A percentile compares a stretch with the other conserved stretches of the same genome.
Conservation (phyloP, 148 eudicot genomes). For the Camellia sinensis region DNA sequence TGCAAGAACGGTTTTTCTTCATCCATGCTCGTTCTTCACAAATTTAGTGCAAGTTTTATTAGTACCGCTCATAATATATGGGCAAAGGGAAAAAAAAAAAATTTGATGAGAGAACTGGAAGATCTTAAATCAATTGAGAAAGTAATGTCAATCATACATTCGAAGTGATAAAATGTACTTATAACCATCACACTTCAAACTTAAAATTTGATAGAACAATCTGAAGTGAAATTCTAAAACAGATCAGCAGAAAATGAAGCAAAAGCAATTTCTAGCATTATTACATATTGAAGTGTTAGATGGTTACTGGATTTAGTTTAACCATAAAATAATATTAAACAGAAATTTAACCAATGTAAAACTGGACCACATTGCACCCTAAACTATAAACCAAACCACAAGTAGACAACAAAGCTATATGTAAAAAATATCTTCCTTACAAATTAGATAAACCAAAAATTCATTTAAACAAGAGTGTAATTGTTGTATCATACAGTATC, state of each 20-base stretch:
- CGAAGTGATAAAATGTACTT: neutral
- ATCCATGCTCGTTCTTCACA: neutral
- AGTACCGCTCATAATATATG: neutral
- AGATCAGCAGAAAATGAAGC: neutral
- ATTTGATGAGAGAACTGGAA: neutral
- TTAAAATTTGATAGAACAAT: neutral
- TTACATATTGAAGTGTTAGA: neutral
- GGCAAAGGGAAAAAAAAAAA: too few relatives aligned
- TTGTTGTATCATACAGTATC: constrained; percentile 1
- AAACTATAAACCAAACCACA: neutral
- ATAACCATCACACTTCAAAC: neutral
- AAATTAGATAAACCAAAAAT: neutral
- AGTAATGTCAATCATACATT: neutral
- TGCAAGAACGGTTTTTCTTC: neutral
- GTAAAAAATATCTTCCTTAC: neutral
- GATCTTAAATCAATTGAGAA: neutral
- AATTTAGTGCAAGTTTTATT: neutral
- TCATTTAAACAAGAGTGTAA: neutral
- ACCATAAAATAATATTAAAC: neutral
- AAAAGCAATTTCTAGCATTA: neutral
- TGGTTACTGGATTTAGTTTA: neutral
- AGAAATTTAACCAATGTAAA: neutral
- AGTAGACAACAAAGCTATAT: neutral
- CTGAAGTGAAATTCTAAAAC: neutral
- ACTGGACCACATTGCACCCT: neutral